Evolutionary conservation across 805 yeast genomes (phyloP).

Genomic region (Hanseniaspora thailandica): DNA sequence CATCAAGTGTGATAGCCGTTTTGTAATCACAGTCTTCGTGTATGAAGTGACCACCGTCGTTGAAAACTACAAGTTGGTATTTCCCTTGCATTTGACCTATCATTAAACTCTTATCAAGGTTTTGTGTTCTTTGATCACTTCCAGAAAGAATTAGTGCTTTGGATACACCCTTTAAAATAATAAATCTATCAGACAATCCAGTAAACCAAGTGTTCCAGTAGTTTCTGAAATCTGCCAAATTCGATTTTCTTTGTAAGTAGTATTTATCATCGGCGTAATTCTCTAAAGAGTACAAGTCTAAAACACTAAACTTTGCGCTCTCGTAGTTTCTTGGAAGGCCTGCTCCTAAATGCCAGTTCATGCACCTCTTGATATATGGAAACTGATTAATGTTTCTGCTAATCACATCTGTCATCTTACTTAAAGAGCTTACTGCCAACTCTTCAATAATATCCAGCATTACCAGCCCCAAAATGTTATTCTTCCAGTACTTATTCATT

Average conservation of each 20-base stretch:
- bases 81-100: conserved; percentile 98
- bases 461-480: conserved; percentile 49
- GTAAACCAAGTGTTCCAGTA: conserved; percentile 81
- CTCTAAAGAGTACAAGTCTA: conserved; percentile 39
- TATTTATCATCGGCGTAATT: conserved; percentile 18
- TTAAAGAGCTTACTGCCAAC: conserved; percentile 62
- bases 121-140: conserved; percentile 40
- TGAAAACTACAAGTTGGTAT: conserved; percentile 76
- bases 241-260: conserved; percentile 47
- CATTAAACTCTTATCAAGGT: conserved; percentile 70
- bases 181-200: conserved; percentile 47
- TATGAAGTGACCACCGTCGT: conserved; percentile 80
- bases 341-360: conserved; percentile 69
- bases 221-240: conserved; percentile 46
- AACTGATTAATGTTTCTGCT: conserved; percentile 54
- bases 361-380: conserved; percentile 41
- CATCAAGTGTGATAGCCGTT: conserved; percentile 43
- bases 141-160: conserved; percentile 76
- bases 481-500: conserved; percentile 14
- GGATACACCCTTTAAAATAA: conserved; percentile 38
- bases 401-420: conserved; percentile 56
- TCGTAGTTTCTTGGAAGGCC: conserved; percentile 41
- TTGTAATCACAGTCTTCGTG: conserved; percentile 81
- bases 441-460: conserved; percentile 92
- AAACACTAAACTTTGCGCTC: conserved; percentile 71